phyloP scores from a whole-genome alignment of 2,329 filamentous ascomycete genomes.

The Dryadomyces quercus-mongolicae region DNA sequence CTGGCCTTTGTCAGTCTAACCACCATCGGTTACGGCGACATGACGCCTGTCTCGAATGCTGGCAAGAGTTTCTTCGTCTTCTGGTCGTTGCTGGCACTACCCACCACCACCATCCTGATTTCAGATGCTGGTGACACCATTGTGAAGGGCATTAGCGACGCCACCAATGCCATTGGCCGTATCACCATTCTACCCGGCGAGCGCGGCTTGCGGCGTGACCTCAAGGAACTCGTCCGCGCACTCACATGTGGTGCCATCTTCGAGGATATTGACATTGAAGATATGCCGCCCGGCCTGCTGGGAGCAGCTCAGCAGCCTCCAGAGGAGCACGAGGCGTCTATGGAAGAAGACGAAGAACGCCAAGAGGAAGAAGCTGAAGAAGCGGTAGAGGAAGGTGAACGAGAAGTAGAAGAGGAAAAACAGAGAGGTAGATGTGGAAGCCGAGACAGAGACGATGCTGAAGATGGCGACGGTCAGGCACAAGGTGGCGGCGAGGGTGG shows the following conservation, averaged over 20 bases:
- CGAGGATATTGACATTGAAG: constrained; percentile 10
- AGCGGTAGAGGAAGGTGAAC: constrained; percentile 17
- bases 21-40: constrained; percentile 80
- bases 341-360: constrained; percentile 11
- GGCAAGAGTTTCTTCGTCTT: constrained; percentile 86
- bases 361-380: constrained; percentile 14
- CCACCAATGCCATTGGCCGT: constrained; percentile 42
- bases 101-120: constrained; percentile 79
- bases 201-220: constrained; percentile 29
- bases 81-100: constrained; percentile 76
- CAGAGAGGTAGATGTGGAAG: background rate
- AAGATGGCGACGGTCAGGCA: constrained; percentile 1
- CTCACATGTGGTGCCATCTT: constrained; percentile 33
- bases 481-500: background rate
- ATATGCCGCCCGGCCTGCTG: constrained; percentile 27
- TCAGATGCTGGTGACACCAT: constrained; percentile 77
- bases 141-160: constrained; percentile 47
- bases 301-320: constrained; percentile 21
- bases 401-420: background rate
- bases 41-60: constrained; percentile 62
- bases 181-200: constrained; percentile 51
- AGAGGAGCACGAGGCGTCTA: constrained; percentile 11
- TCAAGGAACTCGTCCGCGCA: constrained; percentile 29
- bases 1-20: constrained; percentile 75
- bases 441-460: constrained; percentile 9